phyloP scores from a whole-genome alignment of 73 alveolate genomes.

The Paramecium sexaurelia region DNA sequence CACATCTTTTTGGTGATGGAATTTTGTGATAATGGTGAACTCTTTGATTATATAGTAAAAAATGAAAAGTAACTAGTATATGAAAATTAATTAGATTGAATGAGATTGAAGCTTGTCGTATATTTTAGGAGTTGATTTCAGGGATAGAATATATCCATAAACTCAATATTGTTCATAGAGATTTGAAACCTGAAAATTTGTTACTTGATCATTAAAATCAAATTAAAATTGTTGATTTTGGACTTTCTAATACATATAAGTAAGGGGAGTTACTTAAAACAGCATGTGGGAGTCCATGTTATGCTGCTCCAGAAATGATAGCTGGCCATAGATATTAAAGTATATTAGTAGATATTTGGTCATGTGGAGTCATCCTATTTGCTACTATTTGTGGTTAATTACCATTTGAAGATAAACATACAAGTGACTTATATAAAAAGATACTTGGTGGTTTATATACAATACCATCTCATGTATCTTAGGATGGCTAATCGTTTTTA shows the following conservation, averaged over 20 bases:
- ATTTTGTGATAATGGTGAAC: conserved; percentile 92
- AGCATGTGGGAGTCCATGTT: conserved; percentile 77
- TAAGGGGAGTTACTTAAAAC: conserved; percentile 62
- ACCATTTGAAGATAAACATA: conserved; percentile 90
- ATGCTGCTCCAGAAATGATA: conserved; percentile 83
- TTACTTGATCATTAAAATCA: conserved; percentile 78
- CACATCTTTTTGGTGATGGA: conserved; percentile 93
- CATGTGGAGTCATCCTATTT: conserved; percentile 89
- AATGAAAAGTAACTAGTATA: conserved; percentile 52
- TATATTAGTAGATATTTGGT: conserved; percentile 84
- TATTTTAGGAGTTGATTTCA: conserved; percentile 79
- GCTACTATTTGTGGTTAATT: conserved; percentile 90
- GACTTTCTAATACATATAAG: conserved; percentile 37
- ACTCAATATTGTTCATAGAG: conserved; percentile 87
- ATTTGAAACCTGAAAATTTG: conserved; percentile 92
- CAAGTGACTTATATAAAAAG: conserved; percentile 83
- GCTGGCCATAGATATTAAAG: conserved; percentile 86
- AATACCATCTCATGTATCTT: conserved; percentile 30
- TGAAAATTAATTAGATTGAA: conserved; percentile 49
- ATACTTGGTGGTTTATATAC: conserved; percentile 62
- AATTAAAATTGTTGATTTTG: conserved; percentile 88
- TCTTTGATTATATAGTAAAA: conserved; percentile 88
- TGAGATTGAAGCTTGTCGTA: conserved; percentile 83
- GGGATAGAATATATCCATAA: conserved; percentile 88
- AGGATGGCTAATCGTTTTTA: conserved; percentile 57